Conservation (phyloP, 352 stramenopile species). For the Phytopythium litorale region DNA sequence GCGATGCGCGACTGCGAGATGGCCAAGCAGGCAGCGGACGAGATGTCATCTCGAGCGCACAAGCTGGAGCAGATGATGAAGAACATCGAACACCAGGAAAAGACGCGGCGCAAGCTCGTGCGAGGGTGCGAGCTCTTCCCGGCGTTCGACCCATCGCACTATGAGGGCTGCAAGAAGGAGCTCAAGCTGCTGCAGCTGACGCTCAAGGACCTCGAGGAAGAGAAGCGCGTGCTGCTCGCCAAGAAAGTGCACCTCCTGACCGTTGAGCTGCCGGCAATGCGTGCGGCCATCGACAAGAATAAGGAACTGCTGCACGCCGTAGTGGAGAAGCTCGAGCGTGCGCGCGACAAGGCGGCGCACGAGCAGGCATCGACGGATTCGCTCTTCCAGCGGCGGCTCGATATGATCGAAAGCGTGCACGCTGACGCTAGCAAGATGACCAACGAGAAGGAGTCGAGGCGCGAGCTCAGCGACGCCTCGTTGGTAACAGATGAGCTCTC, state of each 20-base stretch:
- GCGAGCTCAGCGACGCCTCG: slow-evolving; percentile 4
- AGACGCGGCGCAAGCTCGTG: slow-evolving; percentile 64
- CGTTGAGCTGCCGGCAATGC: slow-evolving; percentile 52
- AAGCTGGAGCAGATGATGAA: slow-evolving; percentile 64
- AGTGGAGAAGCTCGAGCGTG: slow-evolving; percentile 59
- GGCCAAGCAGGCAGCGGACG: slow-evolving; percentile 64
- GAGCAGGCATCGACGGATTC: slow-evolving; percentile 67
- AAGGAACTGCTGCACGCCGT: slow-evolving; percentile 63
- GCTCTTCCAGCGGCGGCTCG: slow-evolving; percentile 58
- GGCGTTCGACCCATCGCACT: slow-evolving; percentile 50
- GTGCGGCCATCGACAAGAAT: slow-evolving; percentile 45
- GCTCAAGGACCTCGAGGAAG: slow-evolving; percentile 58
- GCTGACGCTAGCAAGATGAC: slow-evolving; percentile 4
- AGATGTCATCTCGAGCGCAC: slow-evolving; percentile 66
- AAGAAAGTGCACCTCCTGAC: slow-evolving; percentile 64
- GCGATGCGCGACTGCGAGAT: slow-evolving; percentile 78
- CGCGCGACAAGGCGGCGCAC: slow-evolving; percentile 56
- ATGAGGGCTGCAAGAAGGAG: slow-evolving; percentile 65
- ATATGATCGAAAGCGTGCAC: slow-evolving; percentile 72
- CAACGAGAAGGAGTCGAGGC: slow-evolving; percentile 8
- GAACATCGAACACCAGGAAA: slow-evolving; percentile 70
- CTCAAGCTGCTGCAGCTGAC: slow-evolving; percentile 67
- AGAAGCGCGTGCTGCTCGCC: slow-evolving; percentile 57
- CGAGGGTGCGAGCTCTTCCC: slow-evolving; percentile 61
- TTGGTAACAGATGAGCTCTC: slow-evolving; percentile 16